Evolutionary conservation across 1,284 basidiomycete species (phyloP).

Genomic region (Trichosporon sp.): DNA sequence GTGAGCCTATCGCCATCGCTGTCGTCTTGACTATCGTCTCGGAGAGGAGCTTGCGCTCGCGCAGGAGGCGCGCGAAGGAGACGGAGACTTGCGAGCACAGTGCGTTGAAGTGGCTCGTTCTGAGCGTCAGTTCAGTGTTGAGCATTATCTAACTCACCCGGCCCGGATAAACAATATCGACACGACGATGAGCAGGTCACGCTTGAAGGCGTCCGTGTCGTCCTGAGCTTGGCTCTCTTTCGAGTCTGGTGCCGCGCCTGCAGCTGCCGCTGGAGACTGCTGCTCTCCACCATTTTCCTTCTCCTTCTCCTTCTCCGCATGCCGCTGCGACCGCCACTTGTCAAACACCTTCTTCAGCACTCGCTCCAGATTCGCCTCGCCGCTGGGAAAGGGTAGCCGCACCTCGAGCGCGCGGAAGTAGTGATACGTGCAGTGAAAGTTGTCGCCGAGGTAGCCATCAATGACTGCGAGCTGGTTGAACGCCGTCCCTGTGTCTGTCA

Average conservation of each 20-base stretch:
- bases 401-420: conserved; percentile 91
- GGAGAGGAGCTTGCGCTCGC: conserved; percentile 63
- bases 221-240: conserved; percentile 31
- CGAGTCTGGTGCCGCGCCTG: conserved; percentile 23
- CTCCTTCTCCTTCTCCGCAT: conserved; percentile 20
- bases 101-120: conserved; percentile 22
- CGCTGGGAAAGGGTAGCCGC: conserved; percentile 76
- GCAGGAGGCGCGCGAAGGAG: conserved; percentile 52
- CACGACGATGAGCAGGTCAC: conserved; percentile 62
- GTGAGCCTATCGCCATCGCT: conserved; percentile 65
- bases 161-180: conserved; percentile 39
- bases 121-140: conserved; percentile 29
- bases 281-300: no score
- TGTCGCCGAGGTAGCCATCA: conserved; percentile 73
- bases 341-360: conserved; percentile 64
- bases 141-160: conserved; percentile 43
- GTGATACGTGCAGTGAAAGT: conserved; percentile 72
- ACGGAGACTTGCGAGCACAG: conserved; percentile 20
- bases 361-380: conserved; percentile 73
- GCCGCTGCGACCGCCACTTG: conserved; percentile 40
- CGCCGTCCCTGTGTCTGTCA: conserved; percentile 62
- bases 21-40: conserved; percentile 72
- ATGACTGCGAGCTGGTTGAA: conserved; percentile 94
- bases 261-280: conserved; percentile 28
- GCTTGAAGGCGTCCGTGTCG: conserved; percentile 61